These are phyloP conservation scores for Nakazawaea anatomiae DNA, from an alignment of 805 yeast genomes.

Conservation along the genomic window DNA sequence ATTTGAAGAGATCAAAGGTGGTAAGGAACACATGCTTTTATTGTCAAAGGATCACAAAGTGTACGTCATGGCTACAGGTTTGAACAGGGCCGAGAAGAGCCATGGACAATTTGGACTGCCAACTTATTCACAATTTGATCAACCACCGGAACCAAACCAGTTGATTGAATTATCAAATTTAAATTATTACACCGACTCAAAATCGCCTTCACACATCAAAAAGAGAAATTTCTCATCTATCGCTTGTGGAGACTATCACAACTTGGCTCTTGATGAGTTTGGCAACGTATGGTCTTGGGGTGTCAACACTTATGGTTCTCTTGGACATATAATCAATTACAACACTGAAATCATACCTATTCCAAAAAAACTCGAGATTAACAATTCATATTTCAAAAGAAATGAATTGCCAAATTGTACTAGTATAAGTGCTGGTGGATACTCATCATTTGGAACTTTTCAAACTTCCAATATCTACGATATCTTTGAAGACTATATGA, in stretches of 20 bases:
- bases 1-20: constrained; percentile 43
- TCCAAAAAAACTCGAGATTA: constrained; percentile 50
- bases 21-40: constrained; percentile 64
- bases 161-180: constrained; percentile 53
- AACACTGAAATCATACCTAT: constrained; percentile 63
- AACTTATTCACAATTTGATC: constrained; percentile 55
- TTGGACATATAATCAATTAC: constrained; percentile 64
- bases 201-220: constrained; percentile 7
- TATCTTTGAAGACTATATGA: constrained; percentile 25
- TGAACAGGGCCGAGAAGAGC: constrained; percentile 33
- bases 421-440: constrained; percentile 65
- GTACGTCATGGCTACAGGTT: constrained; percentile 57
- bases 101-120: constrained; percentile 87
- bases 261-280: constrained; percentile 59
- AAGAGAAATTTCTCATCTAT: constrained; percentile 47
- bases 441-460: constrained; percentile 49
- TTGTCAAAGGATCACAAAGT: constrained; percentile 56
- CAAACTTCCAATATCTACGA: constrained; percentile 28
- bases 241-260: constrained; percentile 71
- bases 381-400: constrained; percentile 33
- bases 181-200: constrained; percentile 35
- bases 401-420: constrained; percentile 40
- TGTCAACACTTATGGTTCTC: constrained; percentile 75
- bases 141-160: constrained; percentile 41
- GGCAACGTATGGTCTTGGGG: constrained; percentile 87